Conservation (phyloP, 805 yeast species). For the Spathaspora passalidarum region DNA sequence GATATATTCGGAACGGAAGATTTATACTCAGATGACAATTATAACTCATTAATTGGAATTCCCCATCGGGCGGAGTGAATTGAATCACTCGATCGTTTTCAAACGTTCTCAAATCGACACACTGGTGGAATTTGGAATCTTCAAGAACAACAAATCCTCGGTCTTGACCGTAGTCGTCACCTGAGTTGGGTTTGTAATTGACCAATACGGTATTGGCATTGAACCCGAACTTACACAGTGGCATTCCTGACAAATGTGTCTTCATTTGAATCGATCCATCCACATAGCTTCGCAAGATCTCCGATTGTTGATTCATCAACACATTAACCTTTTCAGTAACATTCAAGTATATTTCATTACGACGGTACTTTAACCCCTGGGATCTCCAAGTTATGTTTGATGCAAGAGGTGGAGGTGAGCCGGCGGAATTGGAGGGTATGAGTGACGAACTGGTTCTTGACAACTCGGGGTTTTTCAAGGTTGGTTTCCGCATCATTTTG, state of each 20-base stretch:
- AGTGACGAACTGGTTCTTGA: neutral
- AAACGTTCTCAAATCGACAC: conserved; percentile 71
- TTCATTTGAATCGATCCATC: conserved; percentile 74
- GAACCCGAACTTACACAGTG: conserved; percentile 77
- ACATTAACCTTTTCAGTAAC: conserved; percentile 74
- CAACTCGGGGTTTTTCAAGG: conserved; percentile 7
- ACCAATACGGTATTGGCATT: conserved; percentile 45
- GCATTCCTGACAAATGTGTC: conserved; percentile 76
- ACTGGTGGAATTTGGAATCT: conserved; percentile 84
- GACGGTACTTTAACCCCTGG: conserved; percentile 67
- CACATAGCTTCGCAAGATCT: conserved; percentile 64
- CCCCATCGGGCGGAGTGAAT: conserved; percentile 86
- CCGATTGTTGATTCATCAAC: conserved; percentile 62
- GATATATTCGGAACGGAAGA: conserved; percentile 67
- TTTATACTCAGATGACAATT: conserved; percentile 46
- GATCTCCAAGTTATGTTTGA: conserved; percentile 62
- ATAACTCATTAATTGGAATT: conserved; percentile 79
- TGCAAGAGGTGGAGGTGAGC: neutral
- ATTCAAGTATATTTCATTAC: conserved; percentile 75
- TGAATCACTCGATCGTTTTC: conserved; percentile 62
- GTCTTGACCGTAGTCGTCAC: conserved; percentile 20
- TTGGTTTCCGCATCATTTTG: conserved; percentile 12
- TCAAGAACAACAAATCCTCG: conserved; percentile 56
- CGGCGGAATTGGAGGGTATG: neutral
- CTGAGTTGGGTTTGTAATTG: conserved; percentile 5